A percentile compares a stretch with the other conserved stretches of the same genome.
Conservation (phyloP, 305 asterid species). For the Striga hermonthica region DNA sequence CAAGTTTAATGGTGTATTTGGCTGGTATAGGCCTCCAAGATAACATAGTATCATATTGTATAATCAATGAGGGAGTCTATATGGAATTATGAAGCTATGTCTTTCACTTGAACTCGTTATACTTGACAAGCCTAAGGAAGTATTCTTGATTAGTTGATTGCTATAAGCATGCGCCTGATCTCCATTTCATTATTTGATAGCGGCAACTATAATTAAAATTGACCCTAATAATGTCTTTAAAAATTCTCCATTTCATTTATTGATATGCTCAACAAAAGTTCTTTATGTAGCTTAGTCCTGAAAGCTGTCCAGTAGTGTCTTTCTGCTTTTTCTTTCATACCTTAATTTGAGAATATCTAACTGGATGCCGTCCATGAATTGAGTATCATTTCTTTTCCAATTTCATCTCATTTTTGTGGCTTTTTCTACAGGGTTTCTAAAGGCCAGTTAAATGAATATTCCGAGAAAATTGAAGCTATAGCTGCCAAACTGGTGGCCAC, state of each 20-base stretch:
- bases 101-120: too few species aligned
- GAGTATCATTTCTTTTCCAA: neutral
- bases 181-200: neutral
- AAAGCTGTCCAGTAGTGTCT: neutral
- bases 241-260: neutral
- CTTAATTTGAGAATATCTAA: conserved; percentile 5
- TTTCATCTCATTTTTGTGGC: conserved; percentile 16
- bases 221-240: conserved; percentile 3
- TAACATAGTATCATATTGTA: conserved; percentile 7
- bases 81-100: too few species aligned
- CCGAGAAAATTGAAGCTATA: conserved; percentile 71
- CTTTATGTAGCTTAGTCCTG: neutral
- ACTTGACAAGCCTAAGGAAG: too few species aligned
- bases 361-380: conserved; percentile 14
- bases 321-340: conserved; percentile 9
- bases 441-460: conserved; percentile 61
- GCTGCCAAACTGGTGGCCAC: conserved; percentile 59
- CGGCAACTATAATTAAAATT: neutral
- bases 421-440: conserved; percentile 59
- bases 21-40: conserved; percentile 10
- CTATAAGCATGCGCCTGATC: neutral
- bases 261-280: neutral
- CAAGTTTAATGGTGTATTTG: conserved; percentile 15
- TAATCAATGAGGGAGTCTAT: neutral
- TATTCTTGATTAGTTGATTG: conserved; percentile 2